Evolutionary conservation across 495 filamentous ascomycete species (phyloP), one percentile per base, ranked within the genome.

Genomic region (Trichocladium antarcticum): DNA sequence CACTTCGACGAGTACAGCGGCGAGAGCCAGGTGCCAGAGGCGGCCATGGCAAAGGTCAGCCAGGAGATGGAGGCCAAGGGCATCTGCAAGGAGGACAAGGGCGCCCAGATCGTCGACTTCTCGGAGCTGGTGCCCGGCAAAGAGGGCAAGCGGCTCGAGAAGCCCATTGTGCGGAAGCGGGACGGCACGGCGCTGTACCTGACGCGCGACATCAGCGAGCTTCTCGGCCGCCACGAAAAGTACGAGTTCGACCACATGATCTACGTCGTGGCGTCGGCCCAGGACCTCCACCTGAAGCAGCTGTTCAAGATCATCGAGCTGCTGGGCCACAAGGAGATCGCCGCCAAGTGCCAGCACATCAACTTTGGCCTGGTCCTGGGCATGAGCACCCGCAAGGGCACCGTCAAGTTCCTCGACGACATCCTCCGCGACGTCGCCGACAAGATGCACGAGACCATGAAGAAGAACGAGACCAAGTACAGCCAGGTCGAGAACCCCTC

Each of bases 1-100:
- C 74, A 80, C 49, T 98, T 89, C 57, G 89, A 96, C 62, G 82
- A 87, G 45, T 98, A 98, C 72, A 85, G 83, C 29, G 90, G 90
- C 29, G 92, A 98, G 68, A 90, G 85, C n/a, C 86, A 93, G 60
- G 84, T 98, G 43, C 77, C 79, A 47, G 77, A 83, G 54, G 85
- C 86, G 60, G 80, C 79, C 53, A 95, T 98, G 87, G 77, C 81
- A 35, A 69, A 69, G 45, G 72, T 78, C 14, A 83, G 79, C 24
- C 62, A 69, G 43, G 63, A 73, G 54, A 79, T 96, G 76, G 73
- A 78, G 60, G 78, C 85, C 46, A 79, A 77, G 54, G 78, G 79
- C 11, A 76, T 95, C 24, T 81, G 82, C 0, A 81, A 89, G 64
- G 78, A 85, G 58, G 89, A 87, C 28, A 79, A 96, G 28, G 92